Evolutionary conservation across 1,284 basidiomycete species (phyloP), one percentile per base, ranked within the genome.

Genomic region (Volvariella volvacea): DNA sequence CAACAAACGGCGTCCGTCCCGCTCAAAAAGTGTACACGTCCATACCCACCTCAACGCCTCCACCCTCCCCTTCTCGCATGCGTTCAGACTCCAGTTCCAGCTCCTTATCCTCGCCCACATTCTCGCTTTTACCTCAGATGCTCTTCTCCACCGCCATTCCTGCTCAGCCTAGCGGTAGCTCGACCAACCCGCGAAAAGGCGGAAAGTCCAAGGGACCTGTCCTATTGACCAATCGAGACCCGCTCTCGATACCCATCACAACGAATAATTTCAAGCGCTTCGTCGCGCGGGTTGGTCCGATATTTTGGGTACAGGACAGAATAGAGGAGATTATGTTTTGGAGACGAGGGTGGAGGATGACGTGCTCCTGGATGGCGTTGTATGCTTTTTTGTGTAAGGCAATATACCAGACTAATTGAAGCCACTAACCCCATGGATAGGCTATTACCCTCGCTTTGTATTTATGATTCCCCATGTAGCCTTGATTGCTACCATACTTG

Each of bases 261-360:
- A 80, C 83, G 0, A 71, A 68, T 44, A 88, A 88, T 54, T 89
- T 88, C 56, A 75, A 79, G 48, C 68, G 83, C 6, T 89, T 89
- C 48, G 73, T 88, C 1, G 68, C 76, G 4, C 77, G 71, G 49
- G 66, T 76, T 3, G 83, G 83, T 0, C 79, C 82, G 0, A 63
- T 87, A 4, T 88, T 88, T 52, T 89, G 86, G 86, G 50, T 89
- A 10, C 83, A 86, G 61, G 87, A 89, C 54, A 65, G 86, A 1
- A 53, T 82, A 15, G 86, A 89, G 55, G 86, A 89, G 60, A 70
- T 87, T 14, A 43, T 89, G 1, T 62, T 83, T 48, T 89, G 87
- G 86, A 79, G 72, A 59, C 68, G 71, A 44, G 83, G 84, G 0
- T 79, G 76, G 78, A 74, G 71, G 54, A 67, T 76, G 32, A 88